Conservation (phyloP, 192 early-diverging fungal genomes). For the Gaertneriomyces semiglobifer region DNA sequence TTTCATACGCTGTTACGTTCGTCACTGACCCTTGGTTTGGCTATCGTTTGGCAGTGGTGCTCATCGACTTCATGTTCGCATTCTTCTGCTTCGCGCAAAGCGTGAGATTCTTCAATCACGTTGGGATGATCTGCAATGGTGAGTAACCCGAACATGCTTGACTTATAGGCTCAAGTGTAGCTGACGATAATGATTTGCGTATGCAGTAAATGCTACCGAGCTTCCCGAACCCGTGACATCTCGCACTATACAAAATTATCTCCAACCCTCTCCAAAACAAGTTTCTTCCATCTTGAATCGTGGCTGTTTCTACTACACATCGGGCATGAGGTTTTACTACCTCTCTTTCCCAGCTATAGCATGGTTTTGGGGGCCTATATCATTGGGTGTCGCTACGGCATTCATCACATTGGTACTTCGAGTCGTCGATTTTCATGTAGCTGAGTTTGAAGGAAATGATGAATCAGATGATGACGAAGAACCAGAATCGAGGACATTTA, state of each 20-base stretch:
- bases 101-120: constrained; percentile 47
- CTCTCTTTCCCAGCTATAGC: constrained; percentile 27
- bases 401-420: constrained; percentile 26
- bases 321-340: constrained; percentile 41
- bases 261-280: constrained; percentile 16
- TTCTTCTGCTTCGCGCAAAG: constrained; percentile 41
- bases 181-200: background rate
- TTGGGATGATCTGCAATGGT: constrained; percentile 38
- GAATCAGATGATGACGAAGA: background rate
- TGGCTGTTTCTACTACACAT: constrained; percentile 32
- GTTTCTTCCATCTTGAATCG: constrained; percentile 41
- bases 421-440: constrained; percentile 38
- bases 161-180: background rate
- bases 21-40: constrained; percentile 14
- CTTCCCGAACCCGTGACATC: no score
- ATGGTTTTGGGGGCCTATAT: constrained; percentile 42
- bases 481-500: background rate
- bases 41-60: constrained; percentile 5
- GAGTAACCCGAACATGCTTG: background rate
- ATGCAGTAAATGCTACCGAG: no score
- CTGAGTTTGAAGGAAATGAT: constrained; percentile 12
- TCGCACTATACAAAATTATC: background rate
- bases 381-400: constrained; percentile 23
- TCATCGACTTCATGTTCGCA: background rate
- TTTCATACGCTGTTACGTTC: constrained; percentile 25